Evolutionary conservation across 352 stramenopile genomes (phyloP), one percentile per base, ranked within the genome.

Genomic region (Phytopythium oedochilum): DNA sequence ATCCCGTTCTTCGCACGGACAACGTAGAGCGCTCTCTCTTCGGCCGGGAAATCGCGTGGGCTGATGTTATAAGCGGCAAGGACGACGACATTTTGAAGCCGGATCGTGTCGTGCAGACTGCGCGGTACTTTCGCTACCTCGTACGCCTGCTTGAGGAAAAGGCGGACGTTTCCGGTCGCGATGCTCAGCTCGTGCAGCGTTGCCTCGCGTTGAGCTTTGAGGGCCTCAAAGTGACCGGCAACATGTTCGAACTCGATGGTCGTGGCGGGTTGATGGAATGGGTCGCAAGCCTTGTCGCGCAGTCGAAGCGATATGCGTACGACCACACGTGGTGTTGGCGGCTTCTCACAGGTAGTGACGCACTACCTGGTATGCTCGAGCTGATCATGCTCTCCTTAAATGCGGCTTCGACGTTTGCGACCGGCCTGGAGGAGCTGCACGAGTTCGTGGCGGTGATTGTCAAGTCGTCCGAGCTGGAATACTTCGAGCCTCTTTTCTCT

Each of bases 1-100:
- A 92, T 32, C 83, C 86, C 4, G 55, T 80, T 4, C 31, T 95
- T 36, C 76, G 83, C 35, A 83, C 83, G 14, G 93, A 83, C 80
- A 95, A 95, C 53, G 71, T 95, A 2, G 82, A 95, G 45, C 69
- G 75, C 17, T 83, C 72, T 40, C 64, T 95, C 5, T 94, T 94
- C 64, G 86, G 86, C 17, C 65, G 54, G 5, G 59, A 73, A 18
- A 61, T 88, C 4, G 53, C 71, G 10, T 83, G 68, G 59, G 60
- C 66, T 39, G 61, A 73, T 25, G 50, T 23, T 62, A 83, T 42
- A 1, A 32, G 10, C 22, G 67, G 71, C 22, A 29, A 35, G 36
- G 54, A 59, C 35, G 51, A 55, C 10, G 57, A 76, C 29, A 48
- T 76, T 23, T 61, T 75, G 2, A 65, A 70, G 51, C 60, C 69